Base-by-base conservation (phyloP, 345 rosid genomes). In the Streptanthus diversifolius region DNA sequence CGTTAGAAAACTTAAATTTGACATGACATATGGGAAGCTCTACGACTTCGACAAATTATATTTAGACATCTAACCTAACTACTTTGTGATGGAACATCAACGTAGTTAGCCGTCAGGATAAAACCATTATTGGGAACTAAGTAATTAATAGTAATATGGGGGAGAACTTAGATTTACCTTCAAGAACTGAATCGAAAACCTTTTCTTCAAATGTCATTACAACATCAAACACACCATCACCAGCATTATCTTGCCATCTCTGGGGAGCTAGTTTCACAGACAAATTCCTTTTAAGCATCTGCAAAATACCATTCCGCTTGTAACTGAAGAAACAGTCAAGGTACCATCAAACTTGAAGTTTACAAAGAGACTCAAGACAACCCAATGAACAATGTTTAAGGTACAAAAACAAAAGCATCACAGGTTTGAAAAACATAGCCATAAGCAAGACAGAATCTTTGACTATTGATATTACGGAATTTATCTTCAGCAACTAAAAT, bases 241-340 rank as follows among this genome's bases (percentile, higher is more conserved):
- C 84, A 77, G 88, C 91, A 79, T 91, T 95, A 12, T 91, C 93
- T 80, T 95, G 97, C 97, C 99, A 95, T 18, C 96, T 87, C 56
- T 95, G 99, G 0, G 99, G 99, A 21, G 97, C 96, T 53, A 83
- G 70, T 76, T 91, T 91, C 65, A 90, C 91, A 11, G 84, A 61
- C 25, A 71, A 71, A 76, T 95, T 95, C 76, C 99, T 89, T 74
- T 95, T 95, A 68, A 95, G 91, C 97, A 90, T 91, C 22, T 93
- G 95, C 80, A 91, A 79, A 40, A 95, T 95, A 13, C 99, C 97
- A 81, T 90, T 95, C 29, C 96, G 81, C 85, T 95, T 95, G 81
- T 95, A 91, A 9, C 99, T 95, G 74, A 66, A 12, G 27, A 55
- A 54, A 7, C 25, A 22, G 35, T 77, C 7, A 77, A 77, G 72